A percentile compares a stretch with the other conserved stretches of the same genome.
Conservation (phyloP, 352 stramenopile species). For the Globisporangium viniferum region DNA sequence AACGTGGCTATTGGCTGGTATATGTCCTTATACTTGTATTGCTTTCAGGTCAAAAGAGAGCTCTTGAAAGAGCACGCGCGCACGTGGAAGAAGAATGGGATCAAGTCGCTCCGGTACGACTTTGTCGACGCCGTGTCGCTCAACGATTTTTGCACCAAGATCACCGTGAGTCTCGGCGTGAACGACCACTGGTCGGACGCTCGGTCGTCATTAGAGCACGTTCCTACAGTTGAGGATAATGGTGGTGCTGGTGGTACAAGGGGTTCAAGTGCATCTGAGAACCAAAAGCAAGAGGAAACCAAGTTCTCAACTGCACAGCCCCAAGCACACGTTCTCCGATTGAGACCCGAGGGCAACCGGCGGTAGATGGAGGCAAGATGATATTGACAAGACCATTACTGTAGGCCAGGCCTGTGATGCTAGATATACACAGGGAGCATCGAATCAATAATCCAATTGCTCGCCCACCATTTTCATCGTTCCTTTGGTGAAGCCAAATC, state of each 20-base stretch:
- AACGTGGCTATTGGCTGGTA: not conserved
- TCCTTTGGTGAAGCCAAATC: not conserved
- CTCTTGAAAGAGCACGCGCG: constrained; percentile 52
- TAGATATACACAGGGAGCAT: not conserved
- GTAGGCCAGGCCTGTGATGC: not conserved
- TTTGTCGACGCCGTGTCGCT: constrained; percentile 39
- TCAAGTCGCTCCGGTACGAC: constrained; percentile 40
- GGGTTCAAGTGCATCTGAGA: not conserved
- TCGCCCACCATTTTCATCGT: not conserved
- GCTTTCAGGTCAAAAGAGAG: constrained; percentile 35
- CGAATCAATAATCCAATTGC: not conserved
- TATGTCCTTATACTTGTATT: not conserved
- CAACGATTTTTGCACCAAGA: constrained; percentile 43
- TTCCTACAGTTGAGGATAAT: too few species aligned
- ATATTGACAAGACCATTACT: not conserved
- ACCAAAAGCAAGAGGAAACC: not conserved
- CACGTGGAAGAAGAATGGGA: constrained; percentile 54
- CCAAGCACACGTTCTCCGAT: constrained; percentile 3
- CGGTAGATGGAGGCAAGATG: not conserved
- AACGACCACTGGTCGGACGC: constrained; percentile 58
- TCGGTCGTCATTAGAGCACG: constrained; percentile 40
- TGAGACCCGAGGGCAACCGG: not conserved
- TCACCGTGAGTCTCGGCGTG: constrained; percentile 35
- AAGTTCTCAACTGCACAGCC: not conserved
- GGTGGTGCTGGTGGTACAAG: not conserved